Evolutionary conservation across 1,284 basidiomycete genomes (phyloP), one percentile per base, ranked within the genome.

Genomic region (Chondrostereum purpureum): DNA sequence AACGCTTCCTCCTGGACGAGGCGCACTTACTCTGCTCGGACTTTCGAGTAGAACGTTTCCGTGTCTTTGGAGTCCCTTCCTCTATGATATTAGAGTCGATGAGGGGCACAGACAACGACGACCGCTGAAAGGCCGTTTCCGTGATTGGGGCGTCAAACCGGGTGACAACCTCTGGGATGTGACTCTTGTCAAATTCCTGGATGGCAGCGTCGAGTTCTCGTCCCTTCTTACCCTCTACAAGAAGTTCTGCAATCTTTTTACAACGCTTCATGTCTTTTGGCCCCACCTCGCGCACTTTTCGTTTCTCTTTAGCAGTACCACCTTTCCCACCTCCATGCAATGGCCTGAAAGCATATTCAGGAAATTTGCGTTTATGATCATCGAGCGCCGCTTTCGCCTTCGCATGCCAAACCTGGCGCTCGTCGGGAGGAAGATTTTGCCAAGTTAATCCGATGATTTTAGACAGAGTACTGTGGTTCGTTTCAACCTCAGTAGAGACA

Each of bases 381-480:
- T 78, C 80, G 43, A 77, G 72, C 1, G 77, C 80, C 21, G 63
- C 61, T 65, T 76, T 79, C 11, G 85, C 83, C 62, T 78, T 78
- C 23, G 66, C 66, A 51, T 84, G 77, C 83, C 83, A 88, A 44
- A 80, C 65, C 59, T 80, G 72, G n/a, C 79, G 76, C 56, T 87
- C 81, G 27, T 77, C 77, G 43, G 78, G 69, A 2, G 80, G 75
- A 50, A 87, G 75, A 46, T 75, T 78, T 60, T 83, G 75, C 84
- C 84, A 88, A 20, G 83, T 83, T 51, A 83, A 66, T 27, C 81
- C 80, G 44, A 83, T 82, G 52, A 82, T 83, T 67, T 81, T 81
- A 1, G 80, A 83, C 14, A 83, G 65, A 38, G 86, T 88, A 58
- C 83, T 83, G 63, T 90, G 88, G 55, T 87, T 84, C 41, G 83